phyloP scores from a whole-genome alignment of 257 asterid species.

The Oldenlandia corymbosa region DNA sequence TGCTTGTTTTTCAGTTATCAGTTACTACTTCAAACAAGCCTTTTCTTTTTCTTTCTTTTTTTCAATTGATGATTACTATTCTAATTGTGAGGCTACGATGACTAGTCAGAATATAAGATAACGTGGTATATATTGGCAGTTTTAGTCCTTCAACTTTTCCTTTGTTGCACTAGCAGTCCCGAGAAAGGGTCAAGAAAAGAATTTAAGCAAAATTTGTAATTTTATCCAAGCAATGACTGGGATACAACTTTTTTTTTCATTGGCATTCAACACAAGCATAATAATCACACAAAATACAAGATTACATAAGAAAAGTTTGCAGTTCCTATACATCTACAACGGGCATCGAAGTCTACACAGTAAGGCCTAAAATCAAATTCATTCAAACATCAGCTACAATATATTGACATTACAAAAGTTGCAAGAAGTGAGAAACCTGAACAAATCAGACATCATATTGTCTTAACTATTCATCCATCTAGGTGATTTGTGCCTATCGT shows the following conservation, averaged over 20 bases:
- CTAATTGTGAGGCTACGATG: neutral
- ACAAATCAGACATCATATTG: slow-evolving; percentile 16
- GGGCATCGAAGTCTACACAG: neutral
- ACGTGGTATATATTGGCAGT: too few relatives aligned
- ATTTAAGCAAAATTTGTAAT: too few relatives aligned
- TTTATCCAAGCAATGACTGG: too few relatives aligned
- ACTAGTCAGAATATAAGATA: too few relatives aligned
- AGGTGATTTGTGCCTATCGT: slow-evolving; percentile 22
- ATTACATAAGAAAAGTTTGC: neutral
- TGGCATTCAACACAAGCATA: neutral
- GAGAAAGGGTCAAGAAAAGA: too few relatives aligned
- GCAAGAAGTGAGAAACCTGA: slow-evolving; percentile 7
- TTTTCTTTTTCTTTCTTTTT: neutral
- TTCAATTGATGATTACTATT: too few relatives aligned
- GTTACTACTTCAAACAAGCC: neutral
- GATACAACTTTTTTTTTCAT: neutral
- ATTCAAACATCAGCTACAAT: slow-evolving; percentile 4
- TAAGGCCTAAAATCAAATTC: neutral
- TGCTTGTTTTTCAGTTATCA: neutral
- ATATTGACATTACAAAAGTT: neutral
- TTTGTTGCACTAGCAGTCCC: too few relatives aligned
- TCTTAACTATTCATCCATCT: slow-evolving; percentile 42
- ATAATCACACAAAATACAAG: neutral
- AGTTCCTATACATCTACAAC: neutral
- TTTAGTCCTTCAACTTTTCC: too few relatives aligned